A percentile compares a stretch with the other conserved stretches of the same genome.
Conservation (phyloP, 2,329 filamentous ascomycete species). For the Pseudocercospora eumusae region DNA sequence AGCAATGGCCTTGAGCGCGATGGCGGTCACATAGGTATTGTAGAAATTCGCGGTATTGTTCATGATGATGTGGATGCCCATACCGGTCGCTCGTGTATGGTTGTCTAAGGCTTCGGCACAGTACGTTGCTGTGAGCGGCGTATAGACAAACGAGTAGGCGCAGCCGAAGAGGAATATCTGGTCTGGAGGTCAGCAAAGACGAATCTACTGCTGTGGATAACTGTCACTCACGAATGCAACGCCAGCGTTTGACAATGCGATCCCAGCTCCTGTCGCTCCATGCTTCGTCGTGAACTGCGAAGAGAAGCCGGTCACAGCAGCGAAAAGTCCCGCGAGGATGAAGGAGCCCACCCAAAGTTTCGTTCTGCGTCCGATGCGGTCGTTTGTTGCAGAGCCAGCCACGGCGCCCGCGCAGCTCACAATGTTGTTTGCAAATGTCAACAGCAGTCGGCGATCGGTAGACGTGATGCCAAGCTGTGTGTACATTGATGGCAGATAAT, state of each 20-base stretch:
- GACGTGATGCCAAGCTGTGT: slow-evolving; percentile 16
- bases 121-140: slow-evolving; percentile 15
- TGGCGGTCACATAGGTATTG: slow-evolving; percentile 16
- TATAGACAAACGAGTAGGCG: slow-evolving; percentile 16
- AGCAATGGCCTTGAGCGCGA: slow-evolving; percentile 13
- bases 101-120: slow-evolving; percentile 16
- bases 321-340: slow-evolving; percentile 14
- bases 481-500: slow-evolving; percentile 19
- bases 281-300: slow-evolving; percentile 14
- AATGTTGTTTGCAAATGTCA: slow-evolving; percentile 20
- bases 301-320: slow-evolving; percentile 17
- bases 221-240: slow-evolving; percentile 16
- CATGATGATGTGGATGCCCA: slow-evolving; percentile 17
- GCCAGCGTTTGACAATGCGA: slow-evolving; percentile 16
- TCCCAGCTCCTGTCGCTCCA: slow-evolving; percentile 11
- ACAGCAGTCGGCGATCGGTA: slow-evolving; percentile 12
- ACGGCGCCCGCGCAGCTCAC: slow-evolving; percentile 17
- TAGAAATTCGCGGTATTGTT: slow-evolving; percentile 19
- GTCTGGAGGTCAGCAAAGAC: background rate
- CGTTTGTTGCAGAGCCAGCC: slow-evolving; percentile 17
- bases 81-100: slow-evolving; percentile 15
- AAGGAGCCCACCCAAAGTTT: slow-evolving; percentile 16
- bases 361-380: slow-evolving; percentile 14
- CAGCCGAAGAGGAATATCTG: slow-evolving; percentile 16
- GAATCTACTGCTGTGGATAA: background rate